Base-by-base conservation (phyloP, 2,329 filamentous ascomycete species). In the Nannizzia gypsea region DNA sequence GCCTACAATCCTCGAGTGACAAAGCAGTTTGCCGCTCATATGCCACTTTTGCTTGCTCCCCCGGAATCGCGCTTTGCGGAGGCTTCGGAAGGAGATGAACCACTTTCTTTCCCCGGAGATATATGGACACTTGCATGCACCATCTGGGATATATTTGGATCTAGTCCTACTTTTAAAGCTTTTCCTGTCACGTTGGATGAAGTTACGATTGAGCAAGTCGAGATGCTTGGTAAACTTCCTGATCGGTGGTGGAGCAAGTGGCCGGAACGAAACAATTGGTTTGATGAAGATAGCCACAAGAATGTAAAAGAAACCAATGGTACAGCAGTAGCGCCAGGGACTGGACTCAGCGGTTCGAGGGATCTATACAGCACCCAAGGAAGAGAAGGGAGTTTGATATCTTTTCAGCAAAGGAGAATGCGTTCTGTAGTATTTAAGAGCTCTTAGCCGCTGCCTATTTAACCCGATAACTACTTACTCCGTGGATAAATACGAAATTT, bases 101-200 rank as follows among this genome's bases (percentile, higher is more conserved):
- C 70, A 1, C 68, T 74, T 36, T 68, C 68, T 3, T 70, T 69
- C 34, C 24, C 66, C 9, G 69, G 67, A 3, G 71, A 75, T 59
- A 70, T 72, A 11, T 74, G 71, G 71, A 73, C 69, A 17, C 66
- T 74, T 17, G 67, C 63, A 0, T 74, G 70, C 56, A 60, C 64
- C 1, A 71, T 74, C n/a, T 74, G 68, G 63, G 69, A 66, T 38
- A 57, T 74, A 5, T 64, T 74, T 28, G 66, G 66, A n/a, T 58
- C 61, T 6, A 59, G 61, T 11, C 62, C 66, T 6, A 62, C 67
- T 17, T 64, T 69, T 56, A 64, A 64, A 44, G 57, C 66, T 20
- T 62, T 31, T 61, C 60, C 57, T 61, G 64, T 13, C 38, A 40
- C 13, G 4, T 4, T n/a, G 13, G 38, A n/a, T 40, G 38, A 40